These are phyloP conservation scores for Pythium pyrilobum DNA, from an alignment of 352 stramenopile species.

Conservation along the genomic window DNA sequence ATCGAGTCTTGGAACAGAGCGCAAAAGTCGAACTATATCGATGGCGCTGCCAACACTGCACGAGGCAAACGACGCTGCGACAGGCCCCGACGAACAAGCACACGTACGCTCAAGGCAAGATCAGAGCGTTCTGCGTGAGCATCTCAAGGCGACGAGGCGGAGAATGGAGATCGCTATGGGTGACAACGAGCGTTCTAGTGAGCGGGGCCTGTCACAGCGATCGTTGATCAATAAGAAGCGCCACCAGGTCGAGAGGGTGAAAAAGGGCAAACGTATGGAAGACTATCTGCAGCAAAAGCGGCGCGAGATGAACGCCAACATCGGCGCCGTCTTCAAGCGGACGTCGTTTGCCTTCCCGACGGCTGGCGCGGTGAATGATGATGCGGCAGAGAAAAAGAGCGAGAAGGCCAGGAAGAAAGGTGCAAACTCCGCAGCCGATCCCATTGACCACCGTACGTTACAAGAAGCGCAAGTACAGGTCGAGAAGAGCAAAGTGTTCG, in stretches of 20 bases:
- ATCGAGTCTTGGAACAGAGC: background rate
- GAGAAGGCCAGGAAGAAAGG: background rate
- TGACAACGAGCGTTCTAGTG: slow-evolving; percentile 19
- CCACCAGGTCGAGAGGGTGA: slow-evolving; percentile 26
- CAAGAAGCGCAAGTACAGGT: slow-evolving; percentile 12
- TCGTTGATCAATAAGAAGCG: slow-evolving; percentile 29
- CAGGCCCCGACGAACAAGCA: background rate
- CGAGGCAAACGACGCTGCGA: background rate
- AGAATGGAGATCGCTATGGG: slow-evolving; percentile 44
- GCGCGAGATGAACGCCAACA: slow-evolving; percentile 57
- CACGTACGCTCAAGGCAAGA: background rate
- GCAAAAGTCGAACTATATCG: background rate
- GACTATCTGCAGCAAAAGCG: slow-evolving; percentile 70
- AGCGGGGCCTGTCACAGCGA: background rate
- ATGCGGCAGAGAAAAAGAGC: background rate
- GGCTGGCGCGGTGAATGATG: background rate
- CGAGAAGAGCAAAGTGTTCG: slow-evolving; percentile 43
- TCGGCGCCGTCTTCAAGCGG: slow-evolving; percentile 65
- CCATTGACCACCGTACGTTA: background rate
- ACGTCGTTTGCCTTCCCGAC: slow-evolving; percentile 40
- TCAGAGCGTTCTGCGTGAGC: slow-evolving; percentile 21
- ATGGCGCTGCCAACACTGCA: slow-evolving; percentile 5
- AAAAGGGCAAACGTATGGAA: slow-evolving; percentile 60
- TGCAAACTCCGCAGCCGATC: background rate
- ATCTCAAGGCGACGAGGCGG: slow-evolving; percentile 39